Conservation (phyloP, 305 asterid genomes). For the Fraxinus velutina region DNA sequence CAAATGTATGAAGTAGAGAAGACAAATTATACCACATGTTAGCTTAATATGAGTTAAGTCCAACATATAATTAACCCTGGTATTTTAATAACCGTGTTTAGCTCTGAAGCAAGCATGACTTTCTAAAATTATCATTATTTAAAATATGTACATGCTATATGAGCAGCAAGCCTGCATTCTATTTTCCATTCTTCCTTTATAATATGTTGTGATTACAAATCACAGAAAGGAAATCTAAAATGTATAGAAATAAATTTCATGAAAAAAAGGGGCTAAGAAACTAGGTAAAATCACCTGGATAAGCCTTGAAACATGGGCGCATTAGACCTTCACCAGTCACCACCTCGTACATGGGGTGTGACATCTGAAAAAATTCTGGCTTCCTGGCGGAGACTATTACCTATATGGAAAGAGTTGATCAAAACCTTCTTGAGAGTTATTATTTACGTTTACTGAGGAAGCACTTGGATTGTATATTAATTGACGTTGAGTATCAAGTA, state of each 20-base stretch:
- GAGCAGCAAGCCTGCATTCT: neutral
- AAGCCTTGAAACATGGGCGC: constrained; percentile 90
- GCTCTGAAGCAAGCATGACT: neutral
- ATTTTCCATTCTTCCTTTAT: neutral
- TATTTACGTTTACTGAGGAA: constrained; percentile 7
- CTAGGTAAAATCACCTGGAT: constrained; percentile 49
- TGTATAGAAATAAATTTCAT: constrained; percentile 6
- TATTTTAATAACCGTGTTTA: neutral
- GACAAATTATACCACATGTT: neutral
- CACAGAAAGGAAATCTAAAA: neutral
- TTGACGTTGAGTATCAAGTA: neutral
- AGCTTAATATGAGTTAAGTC: neutral
- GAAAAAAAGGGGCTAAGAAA: constrained; percentile 7
- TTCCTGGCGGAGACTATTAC: constrained; percentile 89
- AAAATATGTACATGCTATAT: neutral
- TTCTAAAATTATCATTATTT: neutral
- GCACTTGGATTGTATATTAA: neutral
- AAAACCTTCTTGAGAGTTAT: constrained; percentile 14
- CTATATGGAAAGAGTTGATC: constrained; percentile 36
- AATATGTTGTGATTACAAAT: neutral
- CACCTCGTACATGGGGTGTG: constrained; percentile 90
- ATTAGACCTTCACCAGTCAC: constrained; percentile 89
- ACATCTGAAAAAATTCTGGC: constrained; percentile 88
- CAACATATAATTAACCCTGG: neutral
- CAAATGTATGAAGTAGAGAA: neutral